Conservation (phyloP, 306 rosid species). For the Gastrolobium bilobum region DNA sequence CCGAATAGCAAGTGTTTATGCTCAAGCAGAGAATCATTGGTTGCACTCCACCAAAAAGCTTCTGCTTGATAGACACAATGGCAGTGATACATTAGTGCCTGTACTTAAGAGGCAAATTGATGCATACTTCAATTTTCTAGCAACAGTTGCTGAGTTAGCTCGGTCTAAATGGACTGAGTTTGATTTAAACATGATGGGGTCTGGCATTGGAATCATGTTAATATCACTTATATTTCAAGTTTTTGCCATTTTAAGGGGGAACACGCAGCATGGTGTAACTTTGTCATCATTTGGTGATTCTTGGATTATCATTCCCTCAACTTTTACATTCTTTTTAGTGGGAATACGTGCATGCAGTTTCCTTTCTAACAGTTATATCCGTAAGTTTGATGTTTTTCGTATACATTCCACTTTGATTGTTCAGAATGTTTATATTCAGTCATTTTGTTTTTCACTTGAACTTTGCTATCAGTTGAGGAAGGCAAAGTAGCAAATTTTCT, state of each 20-base stretch:
- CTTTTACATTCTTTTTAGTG: conserved; percentile 69
- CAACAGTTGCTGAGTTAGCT: conserved; percentile 84
- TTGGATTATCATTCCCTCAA: conserved; percentile 56
- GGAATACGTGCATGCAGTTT: conserved; percentile 86
- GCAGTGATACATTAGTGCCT: conserved; percentile 57
- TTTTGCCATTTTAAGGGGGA: conserved; percentile 64
- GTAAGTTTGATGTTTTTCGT: conserved; percentile 65
- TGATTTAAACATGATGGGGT: conserved; percentile 81
- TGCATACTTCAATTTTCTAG: conserved; percentile 70
- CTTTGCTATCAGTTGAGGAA: conserved; percentile 88
- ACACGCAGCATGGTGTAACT: conserved; percentile 59
- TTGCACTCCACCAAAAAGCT: conserved; percentile 60
- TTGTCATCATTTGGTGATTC: conserved; percentile 58
- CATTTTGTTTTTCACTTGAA: conserved; percentile 42
- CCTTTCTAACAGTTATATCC: conserved; percentile 90
- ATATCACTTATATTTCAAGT: conserved; percentile 73
- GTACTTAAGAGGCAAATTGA: conserved; percentile 76
- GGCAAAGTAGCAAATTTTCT: conserved; percentile 95
- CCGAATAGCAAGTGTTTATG: conserved; percentile 65
- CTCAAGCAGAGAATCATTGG: conserved; percentile 78
- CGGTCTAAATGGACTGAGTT: conserved; percentile 99
- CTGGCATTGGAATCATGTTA: conserved; percentile 83
- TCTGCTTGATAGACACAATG: conserved; percentile 50
- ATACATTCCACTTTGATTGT: conserved; percentile 22
- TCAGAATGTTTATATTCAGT: conserved; percentile 30